Evolutionary conservation across 192 early-diverging fungal genomes (phyloP).

Genomic region (Entomortierella parvispora): DNA sequence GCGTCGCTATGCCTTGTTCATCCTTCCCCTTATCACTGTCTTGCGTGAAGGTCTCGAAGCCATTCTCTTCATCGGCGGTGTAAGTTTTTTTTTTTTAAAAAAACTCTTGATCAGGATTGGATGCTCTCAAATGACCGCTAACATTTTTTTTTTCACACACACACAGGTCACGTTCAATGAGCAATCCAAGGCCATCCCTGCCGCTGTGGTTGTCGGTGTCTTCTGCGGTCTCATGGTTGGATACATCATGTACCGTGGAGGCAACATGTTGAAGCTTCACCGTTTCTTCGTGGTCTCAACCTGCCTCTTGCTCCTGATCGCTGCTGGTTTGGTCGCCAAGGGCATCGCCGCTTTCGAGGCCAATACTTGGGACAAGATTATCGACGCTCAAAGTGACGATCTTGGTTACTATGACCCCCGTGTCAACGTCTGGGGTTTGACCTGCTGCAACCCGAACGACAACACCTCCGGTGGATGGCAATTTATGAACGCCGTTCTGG

Average conservation of each 20-base stretch:
- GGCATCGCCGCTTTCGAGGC: conserved; percentile 63
- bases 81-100: conserved; percentile 55
- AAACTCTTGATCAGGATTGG: no score
- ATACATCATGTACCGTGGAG: conserved; percentile 76
- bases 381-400: conserved; percentile 21
- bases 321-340: conserved; percentile 79
- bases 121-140: no score
- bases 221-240: conserved; percentile 74
- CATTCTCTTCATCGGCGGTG: conserved; percentile 89
- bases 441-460: conserved; percentile 66
- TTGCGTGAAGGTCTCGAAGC: conserved; percentile 89
- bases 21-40: conserved; percentile 87
- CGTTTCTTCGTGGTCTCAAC: conserved; percentile 82
- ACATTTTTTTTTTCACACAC: not conserved
- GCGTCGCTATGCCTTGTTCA: conserved; percentile 77
- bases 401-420: conserved; percentile 20
- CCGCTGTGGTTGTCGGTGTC: conserved; percentile 80
- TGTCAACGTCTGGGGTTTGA: conserved; percentile 62
- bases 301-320: conserved; percentile 75
- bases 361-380: conserved; percentile 20
- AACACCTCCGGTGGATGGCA: conserved; percentile 62
- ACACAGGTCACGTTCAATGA: conserved; percentile 68
- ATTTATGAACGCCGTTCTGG: conserved; percentile 74
- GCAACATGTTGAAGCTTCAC: conserved; percentile 63
- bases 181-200: conserved; percentile 74